Evolutionary conservation across 192 early-diverging fungal genomes (phyloP), one percentile per base, ranked within the genome.

Genomic region (Gonapodya sp.): DNA sequence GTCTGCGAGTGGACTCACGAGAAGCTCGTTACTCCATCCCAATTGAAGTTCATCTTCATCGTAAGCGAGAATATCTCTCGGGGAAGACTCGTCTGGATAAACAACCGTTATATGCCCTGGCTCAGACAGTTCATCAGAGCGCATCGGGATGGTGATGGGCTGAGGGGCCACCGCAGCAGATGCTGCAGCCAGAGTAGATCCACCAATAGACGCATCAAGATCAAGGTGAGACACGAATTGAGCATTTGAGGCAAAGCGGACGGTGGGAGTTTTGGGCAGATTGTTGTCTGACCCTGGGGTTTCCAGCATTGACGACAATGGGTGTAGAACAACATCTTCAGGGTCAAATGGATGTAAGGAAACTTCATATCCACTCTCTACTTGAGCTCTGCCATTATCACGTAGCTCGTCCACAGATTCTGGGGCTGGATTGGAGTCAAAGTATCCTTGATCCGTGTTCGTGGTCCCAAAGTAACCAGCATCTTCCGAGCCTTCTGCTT

Each of bases 11-110:
- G 75, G 75, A 8, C 30, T 32, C 18, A 77, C 75, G 8, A 77
- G 75, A 16, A 77, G 75, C 31, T 77, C 75, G 75, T 77, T 77
- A 8, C 30, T 32, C 75, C 75, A 77, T 34, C 18, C 34, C 75
- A 77, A 77, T 33, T 77, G 30, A 14, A 77, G 34, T 8, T 77
- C 75, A 14, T 77, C 75, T 32, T 77, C 34, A 34, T 77, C 75
- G 46, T 64, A 64, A 8, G 46, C 46, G 24, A 64, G 46, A 64
- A 64, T 64, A 24, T 64, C 24, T 16, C 46, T 8, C 24, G 46
- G 46, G 8, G 46, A 64, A 64, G 46, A 64, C 46, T 64, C 8
- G 24, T 64, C 46, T 64, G 46, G 46, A 24, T 64, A 64, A 8
- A 64, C 46, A 24, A 64, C 46, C 46, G 46, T 64, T 64, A 64